phyloP scores from a whole-genome alignment of 73 alveolate species.

The Breviolum minutum region DNA sequence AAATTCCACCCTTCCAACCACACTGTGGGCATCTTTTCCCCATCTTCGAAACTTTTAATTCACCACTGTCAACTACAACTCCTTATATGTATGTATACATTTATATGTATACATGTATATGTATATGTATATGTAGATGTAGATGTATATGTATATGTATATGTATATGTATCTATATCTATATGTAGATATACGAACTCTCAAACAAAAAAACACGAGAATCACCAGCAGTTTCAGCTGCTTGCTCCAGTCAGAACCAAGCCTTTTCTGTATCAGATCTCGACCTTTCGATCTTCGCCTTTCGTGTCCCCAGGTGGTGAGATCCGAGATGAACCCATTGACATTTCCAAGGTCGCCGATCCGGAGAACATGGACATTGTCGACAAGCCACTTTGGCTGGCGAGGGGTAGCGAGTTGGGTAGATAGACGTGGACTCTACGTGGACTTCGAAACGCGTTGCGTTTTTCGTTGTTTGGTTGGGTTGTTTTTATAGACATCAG shows the following conservation, averaged over 20 bases:
- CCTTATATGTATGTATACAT: not conserved
- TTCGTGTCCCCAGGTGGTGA: not conserved
- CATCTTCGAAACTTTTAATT: too few relatives aligned
- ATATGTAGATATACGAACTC: not conserved
- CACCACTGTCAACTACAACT: not conserved
- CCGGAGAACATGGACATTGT: not conserved
- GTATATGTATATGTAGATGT: not conserved
- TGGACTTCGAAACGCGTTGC: too few relatives aligned
- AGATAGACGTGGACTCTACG: too few relatives aligned
- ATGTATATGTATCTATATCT: not conserved
- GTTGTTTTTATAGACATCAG: too few relatives aligned
- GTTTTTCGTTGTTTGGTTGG: too few relatives aligned
- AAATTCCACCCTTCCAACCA: too few relatives aligned
- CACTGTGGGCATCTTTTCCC: too few relatives aligned
- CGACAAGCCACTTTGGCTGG: not conserved
- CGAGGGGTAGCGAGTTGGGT: too few relatives aligned
- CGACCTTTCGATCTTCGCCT: not conserved
- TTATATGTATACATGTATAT: not conserved
- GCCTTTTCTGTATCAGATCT: not conserved
- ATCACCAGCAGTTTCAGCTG: not conserved
- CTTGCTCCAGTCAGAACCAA: not conserved
- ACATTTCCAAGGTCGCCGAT: conserved; percentile 28
- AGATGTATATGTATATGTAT: not conserved
- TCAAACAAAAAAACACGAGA: not conserved
- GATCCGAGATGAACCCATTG: conserved; percentile 55